These are phyloP conservation scores for Aspergillus awamori DNA, from an alignment of 2,329 filamentous ascomycete genomes.

Conservation along the genomic window DNA sequence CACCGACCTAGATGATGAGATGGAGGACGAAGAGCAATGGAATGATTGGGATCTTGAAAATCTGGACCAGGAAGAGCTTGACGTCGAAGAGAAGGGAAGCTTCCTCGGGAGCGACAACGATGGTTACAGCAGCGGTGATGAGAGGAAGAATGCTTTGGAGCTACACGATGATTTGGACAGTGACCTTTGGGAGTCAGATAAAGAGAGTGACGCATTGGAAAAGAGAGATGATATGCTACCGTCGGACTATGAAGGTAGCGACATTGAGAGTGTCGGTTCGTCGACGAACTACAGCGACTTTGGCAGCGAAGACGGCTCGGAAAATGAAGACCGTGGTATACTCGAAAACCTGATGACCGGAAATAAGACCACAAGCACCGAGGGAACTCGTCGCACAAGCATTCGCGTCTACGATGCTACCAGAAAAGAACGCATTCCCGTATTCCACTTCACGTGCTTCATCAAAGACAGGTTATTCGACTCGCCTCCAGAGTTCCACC, in stretches of 20 bases:
- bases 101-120: neutral
- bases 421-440: neutral
- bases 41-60: slow-evolving; percentile 3
- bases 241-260: neutral
- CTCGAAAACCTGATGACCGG: neutral
- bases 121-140: neutral
- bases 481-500: slow-evolving; percentile 8
- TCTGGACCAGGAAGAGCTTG: neutral
- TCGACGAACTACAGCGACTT: neutral
- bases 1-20: neutral
- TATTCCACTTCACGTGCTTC: slow-evolving; percentile 2
- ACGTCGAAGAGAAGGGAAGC: neutral
- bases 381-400: neutral
- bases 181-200: neutral
- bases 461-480: slow-evolving; percentile 2
- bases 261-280: neutral
- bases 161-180: neutral
- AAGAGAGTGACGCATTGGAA: neutral
- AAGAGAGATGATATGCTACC: neutral
- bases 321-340: neutral
- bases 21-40: slow-evolving; percentile 7
- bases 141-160: neutral
- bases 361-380: neutral
- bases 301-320: neutral
- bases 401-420: neutral